A percentile compares a stretch with the other conserved stretches of the same genome.
These are phyloP conservation scores for Cladobotryum protrusum DNA, from an alignment of 2,329 filamentous ascomycete genomes.

Conservation along the genomic window DNA sequence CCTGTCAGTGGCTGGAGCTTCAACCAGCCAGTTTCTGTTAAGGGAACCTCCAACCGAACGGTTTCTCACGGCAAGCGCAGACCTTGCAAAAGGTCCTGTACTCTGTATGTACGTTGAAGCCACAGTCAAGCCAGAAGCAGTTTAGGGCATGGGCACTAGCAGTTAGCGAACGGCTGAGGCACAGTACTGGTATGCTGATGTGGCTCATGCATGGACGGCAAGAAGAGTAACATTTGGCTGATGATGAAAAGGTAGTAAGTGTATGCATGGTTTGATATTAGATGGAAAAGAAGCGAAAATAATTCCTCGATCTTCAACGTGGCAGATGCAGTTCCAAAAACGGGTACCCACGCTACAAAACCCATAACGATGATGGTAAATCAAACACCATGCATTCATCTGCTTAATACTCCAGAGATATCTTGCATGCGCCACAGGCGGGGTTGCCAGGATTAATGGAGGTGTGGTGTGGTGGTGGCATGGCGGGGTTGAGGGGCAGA, in stretches of 20 bases:
- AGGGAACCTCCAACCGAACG: constrained; percentile 2
- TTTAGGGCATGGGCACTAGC: background rate
- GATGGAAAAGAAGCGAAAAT: no score
- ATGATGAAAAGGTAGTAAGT: background rate
- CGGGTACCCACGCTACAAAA: no score
- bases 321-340: no score
- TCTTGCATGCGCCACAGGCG: constrained; percentile 11
- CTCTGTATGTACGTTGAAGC: background rate
- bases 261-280: no score
- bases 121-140: constrained; percentile 7
- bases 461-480: constrained; percentile 1
- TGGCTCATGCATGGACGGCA: constrained; percentile 5
- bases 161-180: background rate
- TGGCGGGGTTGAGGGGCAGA: constrained; percentile 12
- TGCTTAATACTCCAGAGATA: background rate
- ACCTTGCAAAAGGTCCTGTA: constrained; percentile 8
- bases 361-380: no score
- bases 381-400: no score
- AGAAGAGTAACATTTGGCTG: constrained; percentile 9
- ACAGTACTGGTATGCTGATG: constrained; percentile 9
- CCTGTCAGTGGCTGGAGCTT: constrained; percentile 10
- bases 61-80: constrained; percentile 10
- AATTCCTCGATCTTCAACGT: no score
- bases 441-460: background rate
- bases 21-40: constrained; percentile 7